Conservation (phyloP, 139 green algal species). For the Closterium sp. region DNA sequence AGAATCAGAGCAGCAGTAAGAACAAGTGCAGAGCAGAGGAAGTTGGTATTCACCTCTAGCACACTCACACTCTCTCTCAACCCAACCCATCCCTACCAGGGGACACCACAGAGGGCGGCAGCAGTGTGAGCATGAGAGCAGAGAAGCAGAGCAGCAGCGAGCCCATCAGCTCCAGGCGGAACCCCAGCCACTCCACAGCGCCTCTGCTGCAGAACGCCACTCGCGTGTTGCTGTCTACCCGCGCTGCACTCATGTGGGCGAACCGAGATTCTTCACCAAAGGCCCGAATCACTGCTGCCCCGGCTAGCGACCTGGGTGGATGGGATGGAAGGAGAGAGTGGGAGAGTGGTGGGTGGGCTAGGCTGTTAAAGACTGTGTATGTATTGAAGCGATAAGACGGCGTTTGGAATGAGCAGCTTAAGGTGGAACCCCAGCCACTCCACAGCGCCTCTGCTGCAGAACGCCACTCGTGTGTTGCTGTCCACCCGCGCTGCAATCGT, state of each 20-base stretch:
- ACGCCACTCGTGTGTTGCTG: conserved; percentile 67
- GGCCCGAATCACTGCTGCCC: conserved; percentile 66
- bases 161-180: conserved; percentile 73
- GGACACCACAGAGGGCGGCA: background rate
- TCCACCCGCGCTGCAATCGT: conserved; percentile 29
- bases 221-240: conserved; percentile 55
- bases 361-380: no score
- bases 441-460: conserved; percentile 70
- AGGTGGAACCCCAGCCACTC: conserved; percentile 82
- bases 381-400: no score
- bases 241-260: background rate
- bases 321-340: no score
- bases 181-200: conserved; percentile 77
- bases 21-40: no score
- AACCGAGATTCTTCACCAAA: conserved; percentile 30
- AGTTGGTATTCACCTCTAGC: background rate
- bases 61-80: background rate
- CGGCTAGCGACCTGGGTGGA: conserved; percentile 61
- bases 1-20: no score
- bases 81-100: background rate
- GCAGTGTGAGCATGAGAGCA: conserved; percentile 45
- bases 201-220: conserved; percentile 70
- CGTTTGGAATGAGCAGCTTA: no score
- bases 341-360: no score
- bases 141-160: conserved; percentile 38